Conservation (phyloP, 2,329 filamentous ascomycete genomes). For the Fusarium devonianum region DNA sequence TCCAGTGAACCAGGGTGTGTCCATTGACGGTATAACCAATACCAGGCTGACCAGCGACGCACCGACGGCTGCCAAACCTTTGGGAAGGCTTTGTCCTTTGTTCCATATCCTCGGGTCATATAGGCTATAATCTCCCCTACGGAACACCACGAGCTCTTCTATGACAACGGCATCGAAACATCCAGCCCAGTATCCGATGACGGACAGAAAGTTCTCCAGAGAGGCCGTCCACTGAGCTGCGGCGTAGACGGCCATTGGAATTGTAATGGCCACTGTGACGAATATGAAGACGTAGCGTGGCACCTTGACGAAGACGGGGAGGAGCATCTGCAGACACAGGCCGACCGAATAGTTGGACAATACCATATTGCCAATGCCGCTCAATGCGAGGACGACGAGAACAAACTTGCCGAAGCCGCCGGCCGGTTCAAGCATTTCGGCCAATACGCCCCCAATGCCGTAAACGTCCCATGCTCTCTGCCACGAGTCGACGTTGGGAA, state of each 20-base stretch:
- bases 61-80: conserved; percentile 52
- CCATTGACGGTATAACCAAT: conserved; percentile 52
- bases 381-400: conserved; percentile 44
- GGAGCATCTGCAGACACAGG: conserved; percentile 52
- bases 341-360: conserved; percentile 51
- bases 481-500: conserved; percentile 44
- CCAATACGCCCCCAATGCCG: conserved; percentile 44
- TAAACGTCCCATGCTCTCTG: conserved; percentile 41
- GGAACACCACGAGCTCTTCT: conserved; percentile 54
- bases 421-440: conserved; percentile 44
- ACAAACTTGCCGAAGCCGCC: conserved; percentile 49
- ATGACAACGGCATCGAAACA: conserved; percentile 54
- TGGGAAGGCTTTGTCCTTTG: conserved; percentile 50
- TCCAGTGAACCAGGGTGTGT: conserved; percentile 53
- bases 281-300: conserved; percentile 54
- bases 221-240: conserved; percentile 51
- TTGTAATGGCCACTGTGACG: conserved; percentile 50
- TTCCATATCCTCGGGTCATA: conserved; percentile 56
- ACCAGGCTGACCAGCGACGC: conserved; percentile 54
- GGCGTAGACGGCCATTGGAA: conserved; percentile 53
- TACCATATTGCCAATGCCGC: conserved; percentile 49
- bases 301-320: conserved; percentile 50
- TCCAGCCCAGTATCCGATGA: conserved; percentile 57
- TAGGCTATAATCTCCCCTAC: conserved; percentile 49
- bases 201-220: conserved; percentile 53